phyloP scores from a whole-genome alignment of 306 rosid species.

The Castanea sativa region DNA sequence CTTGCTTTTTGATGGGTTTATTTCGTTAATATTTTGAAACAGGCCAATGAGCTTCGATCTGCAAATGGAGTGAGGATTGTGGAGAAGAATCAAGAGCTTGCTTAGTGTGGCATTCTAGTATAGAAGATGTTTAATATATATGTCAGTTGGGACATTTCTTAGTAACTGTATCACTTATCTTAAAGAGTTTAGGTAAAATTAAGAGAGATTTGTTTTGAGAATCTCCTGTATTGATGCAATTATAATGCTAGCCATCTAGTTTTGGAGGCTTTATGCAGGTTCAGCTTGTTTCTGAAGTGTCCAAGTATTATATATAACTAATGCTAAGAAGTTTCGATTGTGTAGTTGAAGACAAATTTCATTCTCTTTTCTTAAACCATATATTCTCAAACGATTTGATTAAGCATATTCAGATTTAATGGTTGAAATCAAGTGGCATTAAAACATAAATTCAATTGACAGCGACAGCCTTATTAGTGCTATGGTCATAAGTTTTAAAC shows the following conservation, averaged over 20 bases:
- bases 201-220: conserved; percentile 17
- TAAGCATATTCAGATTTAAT: too few relatives aligned
- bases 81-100: conserved; percentile 70
- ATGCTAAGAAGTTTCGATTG: background rate
- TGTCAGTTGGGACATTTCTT: background rate
- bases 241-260: background rate
- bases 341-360: background rate
- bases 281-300: background rate
- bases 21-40: conserved; percentile 12
- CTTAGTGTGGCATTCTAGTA: conserved; percentile 3
- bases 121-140: conserved; percentile 11
- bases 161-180: conserved; percentile 3
- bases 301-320: background rate
- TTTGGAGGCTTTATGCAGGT: background rate
- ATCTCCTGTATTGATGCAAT: background rate
- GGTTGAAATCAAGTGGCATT: background rate
- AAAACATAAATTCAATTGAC: background rate
- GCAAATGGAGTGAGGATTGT: conserved; percentile 86
- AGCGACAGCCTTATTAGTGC: background rate
- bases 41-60: conserved; percentile 86
- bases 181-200: background rate
- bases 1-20: background rate
- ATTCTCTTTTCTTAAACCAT: too few relatives aligned
- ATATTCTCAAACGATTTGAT: too few relatives aligned
- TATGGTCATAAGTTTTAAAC: background rate